Conservation (phyloP, 2,329 filamentous ascomycete species). For the Microcera coccophila region DNA sequence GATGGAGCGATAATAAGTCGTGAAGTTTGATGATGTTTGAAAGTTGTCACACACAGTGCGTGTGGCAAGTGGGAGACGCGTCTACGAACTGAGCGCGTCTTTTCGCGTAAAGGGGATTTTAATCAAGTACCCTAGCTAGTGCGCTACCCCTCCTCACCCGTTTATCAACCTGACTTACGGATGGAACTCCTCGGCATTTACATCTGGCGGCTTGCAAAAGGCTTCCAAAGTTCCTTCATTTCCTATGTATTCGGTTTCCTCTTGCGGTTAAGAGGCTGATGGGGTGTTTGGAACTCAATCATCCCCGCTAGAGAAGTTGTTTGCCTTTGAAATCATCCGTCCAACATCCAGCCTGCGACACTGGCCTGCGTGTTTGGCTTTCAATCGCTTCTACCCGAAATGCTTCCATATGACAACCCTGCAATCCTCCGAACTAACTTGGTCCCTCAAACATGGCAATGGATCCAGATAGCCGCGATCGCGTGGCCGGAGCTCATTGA, state of each 20-base stretch:
- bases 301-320: neutral
- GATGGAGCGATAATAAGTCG: neutral
- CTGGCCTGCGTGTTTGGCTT: neutral
- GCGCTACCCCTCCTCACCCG: neutral
- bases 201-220: neutral
- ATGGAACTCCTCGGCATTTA: neutral
- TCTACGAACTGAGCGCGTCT: conserved; percentile 13
- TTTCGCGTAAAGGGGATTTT: conserved; percentile 23
- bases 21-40: conserved; percentile 15
- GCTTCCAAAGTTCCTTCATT: neutral
- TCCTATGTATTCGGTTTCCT: too few species aligned
- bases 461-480: too few species aligned
- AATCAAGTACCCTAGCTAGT: neutral
- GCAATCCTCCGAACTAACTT: too few species aligned
- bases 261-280: too few species aligned
- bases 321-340: neutral
- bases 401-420: neutral
- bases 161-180: neutral
- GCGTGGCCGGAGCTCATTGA: too few species aligned
- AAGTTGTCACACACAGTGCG: too few species aligned
- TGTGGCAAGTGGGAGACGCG: conserved; percentile 1
- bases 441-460: too few species aligned
- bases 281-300: neutral
- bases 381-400: neutral
- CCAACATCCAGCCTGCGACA: neutral